Percentiles rank a stretch among this genome's conserved stretches.
Evolutionary conservation across 2,329 filamentous ascomycete genomes (phyloP).

Genomic region (Monilinia polystroma): DNA sequence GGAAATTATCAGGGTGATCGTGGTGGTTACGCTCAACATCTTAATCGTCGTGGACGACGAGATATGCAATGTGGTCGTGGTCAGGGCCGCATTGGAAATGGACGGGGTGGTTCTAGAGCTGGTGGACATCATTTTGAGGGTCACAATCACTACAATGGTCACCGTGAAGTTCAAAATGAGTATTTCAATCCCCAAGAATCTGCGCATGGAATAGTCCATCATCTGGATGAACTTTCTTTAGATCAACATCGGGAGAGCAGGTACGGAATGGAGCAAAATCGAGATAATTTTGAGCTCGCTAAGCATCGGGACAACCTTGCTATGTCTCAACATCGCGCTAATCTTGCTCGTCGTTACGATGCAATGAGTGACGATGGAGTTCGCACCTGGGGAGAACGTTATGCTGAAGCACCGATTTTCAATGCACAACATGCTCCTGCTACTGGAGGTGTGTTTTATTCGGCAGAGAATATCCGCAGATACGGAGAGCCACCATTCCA

Average conservation of each 20-base stretch:
- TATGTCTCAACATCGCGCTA: too few species aligned
- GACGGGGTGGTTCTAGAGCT: neutral
- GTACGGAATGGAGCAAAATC: too few species aligned
- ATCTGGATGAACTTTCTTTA: neutral
- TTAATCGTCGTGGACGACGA: constrained; percentile 9
- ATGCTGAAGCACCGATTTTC: too few species aligned
- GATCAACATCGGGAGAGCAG: neutral
- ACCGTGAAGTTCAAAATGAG: neutral
- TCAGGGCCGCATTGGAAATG: neutral
- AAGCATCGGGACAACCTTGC: too few species aligned
- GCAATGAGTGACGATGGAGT: too few species aligned
- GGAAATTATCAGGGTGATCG: neutral
- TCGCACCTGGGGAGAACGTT: too few species aligned
- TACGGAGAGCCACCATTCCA: neutral
- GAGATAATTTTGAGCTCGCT: too few species aligned
- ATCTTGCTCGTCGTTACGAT: too few species aligned
- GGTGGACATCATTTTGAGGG: neutral
- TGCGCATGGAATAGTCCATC: too few species aligned
- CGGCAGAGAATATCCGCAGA: neutral
- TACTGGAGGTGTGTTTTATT: too few species aligned
- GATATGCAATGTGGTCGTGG: constrained; percentile 7
- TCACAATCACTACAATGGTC: neutral
- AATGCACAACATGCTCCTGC: too few species aligned
- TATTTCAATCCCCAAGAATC: neutral
- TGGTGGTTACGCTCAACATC: neutral